Conservation (phyloP, 257 asterid genomes). For the Mentha longifolia region DNA sequence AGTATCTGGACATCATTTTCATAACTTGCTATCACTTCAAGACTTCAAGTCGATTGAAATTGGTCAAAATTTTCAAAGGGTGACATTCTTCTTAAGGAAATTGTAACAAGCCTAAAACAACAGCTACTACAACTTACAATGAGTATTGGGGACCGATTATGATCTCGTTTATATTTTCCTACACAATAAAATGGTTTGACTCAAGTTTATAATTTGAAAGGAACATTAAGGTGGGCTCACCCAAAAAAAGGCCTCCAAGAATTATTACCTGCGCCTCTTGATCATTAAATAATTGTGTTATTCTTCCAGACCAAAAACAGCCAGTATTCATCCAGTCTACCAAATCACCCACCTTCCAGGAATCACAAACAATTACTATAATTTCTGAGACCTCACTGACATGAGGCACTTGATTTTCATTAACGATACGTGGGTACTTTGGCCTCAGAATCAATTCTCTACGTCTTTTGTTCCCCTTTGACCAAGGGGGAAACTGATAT, state of each 20-base stretch:
- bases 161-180: not conserved
- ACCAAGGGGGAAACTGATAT: conserved; percentile 46
- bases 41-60: not conserved
- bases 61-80: not conserved
- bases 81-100: not conserved
- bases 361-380: conserved; percentile 47
- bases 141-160: not conserved
- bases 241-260: conserved; percentile 14
- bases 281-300: conserved; percentile 47
- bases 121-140: not conserved
- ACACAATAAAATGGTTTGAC: not conserved
- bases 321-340: conserved; percentile 64
- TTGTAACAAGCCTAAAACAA: not conserved
- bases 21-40: not conserved
- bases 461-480: conserved; percentile 30
- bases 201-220: conserved; percentile 9
- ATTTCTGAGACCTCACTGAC: conserved; percentile 45
- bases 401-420: conserved; percentile 38
- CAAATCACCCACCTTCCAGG: conserved; percentile 79
- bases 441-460: conserved; percentile 70
- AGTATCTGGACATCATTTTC: not conserved
- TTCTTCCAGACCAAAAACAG: conserved; percentile 74
- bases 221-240: too few species aligned
- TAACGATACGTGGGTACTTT: conserved; percentile 55
- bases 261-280: conserved; percentile 63